phyloP scores from a whole-genome alignment of 1,284 basidiomycete genomes.

The Trichosporon sp. region DNA sequence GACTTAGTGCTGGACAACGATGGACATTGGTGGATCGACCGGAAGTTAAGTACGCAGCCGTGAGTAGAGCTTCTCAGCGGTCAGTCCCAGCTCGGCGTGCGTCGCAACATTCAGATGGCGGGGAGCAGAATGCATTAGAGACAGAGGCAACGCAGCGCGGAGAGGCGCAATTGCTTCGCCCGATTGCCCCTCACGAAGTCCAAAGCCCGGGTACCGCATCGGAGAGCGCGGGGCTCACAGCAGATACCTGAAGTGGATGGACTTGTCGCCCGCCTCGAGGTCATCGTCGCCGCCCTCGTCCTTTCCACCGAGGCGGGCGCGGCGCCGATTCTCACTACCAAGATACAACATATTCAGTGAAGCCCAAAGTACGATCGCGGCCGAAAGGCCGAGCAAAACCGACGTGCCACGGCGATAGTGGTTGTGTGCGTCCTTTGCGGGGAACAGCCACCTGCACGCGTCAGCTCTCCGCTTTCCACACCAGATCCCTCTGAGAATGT shows the following conservation, averaged over 20 bases:
- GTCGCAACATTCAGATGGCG: too few species aligned
- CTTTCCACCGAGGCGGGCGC: background rate
- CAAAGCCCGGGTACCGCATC: background rate
- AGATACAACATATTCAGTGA: slow-evolving; percentile 25
- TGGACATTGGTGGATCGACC: too few species aligned
- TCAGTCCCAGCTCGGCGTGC: too few species aligned
- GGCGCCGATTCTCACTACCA: slow-evolving; percentile 17
- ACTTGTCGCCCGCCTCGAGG: slow-evolving; percentile 14
- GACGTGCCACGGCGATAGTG: slow-evolving; percentile 49
- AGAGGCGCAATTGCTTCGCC: background rate
- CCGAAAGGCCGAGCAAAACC: slow-evolving; percentile 22
- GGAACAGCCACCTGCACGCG: slow-evolving; percentile 50
- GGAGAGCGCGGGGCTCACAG: background rate
- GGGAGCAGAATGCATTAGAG: too few species aligned
- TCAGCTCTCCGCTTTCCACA: background rate
- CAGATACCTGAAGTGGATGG: slow-evolving; percentile 18
- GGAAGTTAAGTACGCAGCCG: too few species aligned
- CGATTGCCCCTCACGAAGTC: background rate
- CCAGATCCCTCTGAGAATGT: too few species aligned
- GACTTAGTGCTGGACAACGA: too few species aligned
- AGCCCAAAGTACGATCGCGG: slow-evolving; percentile 17
- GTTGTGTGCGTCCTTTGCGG: slow-evolving; percentile 49
- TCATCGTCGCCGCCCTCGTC: background rate
- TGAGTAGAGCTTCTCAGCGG: too few species aligned
- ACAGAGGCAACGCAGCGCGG: background rate